Evolutionary conservation across 306 rosid genomes (phyloP).

Genomic region (Vigna angularis): DNA sequence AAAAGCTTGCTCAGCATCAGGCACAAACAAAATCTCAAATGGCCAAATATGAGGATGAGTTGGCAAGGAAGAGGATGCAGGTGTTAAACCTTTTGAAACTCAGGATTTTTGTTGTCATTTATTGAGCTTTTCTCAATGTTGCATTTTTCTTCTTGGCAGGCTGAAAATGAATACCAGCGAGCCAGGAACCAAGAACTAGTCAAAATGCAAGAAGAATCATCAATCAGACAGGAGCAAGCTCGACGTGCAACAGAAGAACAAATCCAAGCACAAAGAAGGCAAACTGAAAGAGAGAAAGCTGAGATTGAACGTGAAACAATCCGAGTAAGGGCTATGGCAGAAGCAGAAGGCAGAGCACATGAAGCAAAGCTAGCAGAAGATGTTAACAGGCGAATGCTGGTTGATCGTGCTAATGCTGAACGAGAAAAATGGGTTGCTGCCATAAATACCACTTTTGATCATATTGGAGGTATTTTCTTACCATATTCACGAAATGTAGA

Average conservation of each 20-base stretch:
- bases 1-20: slow-evolving; percentile 90
- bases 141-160: slow-evolving; percentile 54
- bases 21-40: slow-evolving; percentile 92
- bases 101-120: not conserved
- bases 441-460: slow-evolving; percentile 95
- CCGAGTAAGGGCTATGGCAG: slow-evolving; percentile 86
- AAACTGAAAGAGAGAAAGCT: slow-evolving; percentile 92
- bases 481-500: slow-evolving; percentile 16
- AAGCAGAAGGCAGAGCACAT: slow-evolving; percentile 96
- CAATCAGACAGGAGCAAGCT: slow-evolving; percentile 92
- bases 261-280: slow-evolving; percentile 90
- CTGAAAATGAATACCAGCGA: slow-evolving; percentile 84
- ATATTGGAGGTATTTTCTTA: slow-evolving; percentile 83
- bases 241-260: slow-evolving; percentile 94
- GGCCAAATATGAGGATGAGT: slow-evolving; percentile 92
- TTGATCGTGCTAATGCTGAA: slow-evolving; percentile 91
- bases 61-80: slow-evolving; percentile 97
- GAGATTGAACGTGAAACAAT: slow-evolving; percentile 95
- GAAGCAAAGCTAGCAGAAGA: slow-evolving; percentile 93
- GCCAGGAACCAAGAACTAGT: slow-evolving; percentile 96
- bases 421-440: slow-evolving; percentile 97
- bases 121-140: slow-evolving; percentile 31
- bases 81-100: slow-evolving; percentile 48
- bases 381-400: slow-evolving; percentile 78
- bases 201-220: slow-evolving; percentile 90